A percentile compares a stretch with the other conserved stretches of the same genome.
phyloP scores from a whole-genome alignment of 805 yeast genomes.

The fission yeast (Schizosaccharomyces pombe) region DNA sequence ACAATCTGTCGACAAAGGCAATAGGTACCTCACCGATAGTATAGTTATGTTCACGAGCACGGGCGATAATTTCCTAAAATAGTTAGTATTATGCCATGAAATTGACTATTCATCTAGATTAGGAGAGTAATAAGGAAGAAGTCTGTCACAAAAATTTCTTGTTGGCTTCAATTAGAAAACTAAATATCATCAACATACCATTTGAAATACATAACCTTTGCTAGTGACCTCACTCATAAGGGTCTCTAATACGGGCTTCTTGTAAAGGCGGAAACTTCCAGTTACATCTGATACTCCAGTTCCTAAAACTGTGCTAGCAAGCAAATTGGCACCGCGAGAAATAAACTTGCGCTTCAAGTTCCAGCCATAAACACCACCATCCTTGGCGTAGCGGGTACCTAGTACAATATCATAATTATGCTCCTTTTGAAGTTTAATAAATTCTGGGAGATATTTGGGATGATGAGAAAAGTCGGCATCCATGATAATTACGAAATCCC shows the following conservation, averaged over 20 bases:
- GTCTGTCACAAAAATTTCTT: background rate
- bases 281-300: slow-evolving; percentile 55
- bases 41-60: slow-evolving; percentile 53
- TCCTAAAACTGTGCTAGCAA: slow-evolving; percentile 46
- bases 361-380: slow-evolving; percentile 73
- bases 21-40: slow-evolving; percentile 60
- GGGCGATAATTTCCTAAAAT: slow-evolving; percentile 45
- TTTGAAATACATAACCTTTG: slow-evolving; percentile 65
- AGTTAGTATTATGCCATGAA: background rate
- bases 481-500: slow-evolving; percentile 58
- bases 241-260: slow-evolving; percentile 40
- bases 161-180: background rate
- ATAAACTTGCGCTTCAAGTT: slow-evolving; percentile 56
- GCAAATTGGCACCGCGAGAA: slow-evolving; percentile 58
- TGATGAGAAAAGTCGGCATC: slow-evolving; percentile 70
- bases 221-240: slow-evolving; percentile 44
- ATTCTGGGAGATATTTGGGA: slow-evolving; percentile 56
- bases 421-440: slow-evolving; percentile 35
- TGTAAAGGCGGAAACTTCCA: slow-evolving; percentile 47
- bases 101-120: too few species aligned
- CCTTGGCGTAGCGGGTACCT: slow-evolving; percentile 50
- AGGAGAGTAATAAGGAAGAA: too few species aligned
- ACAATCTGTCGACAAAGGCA: slow-evolving; percentile 52
- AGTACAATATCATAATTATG: slow-evolving; percentile 21
- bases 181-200: slow-evolving; percentile 16